Conservation (phyloP, 495 filamentous ascomycete species). For the Aspergillus carlsbadensis region DNA sequence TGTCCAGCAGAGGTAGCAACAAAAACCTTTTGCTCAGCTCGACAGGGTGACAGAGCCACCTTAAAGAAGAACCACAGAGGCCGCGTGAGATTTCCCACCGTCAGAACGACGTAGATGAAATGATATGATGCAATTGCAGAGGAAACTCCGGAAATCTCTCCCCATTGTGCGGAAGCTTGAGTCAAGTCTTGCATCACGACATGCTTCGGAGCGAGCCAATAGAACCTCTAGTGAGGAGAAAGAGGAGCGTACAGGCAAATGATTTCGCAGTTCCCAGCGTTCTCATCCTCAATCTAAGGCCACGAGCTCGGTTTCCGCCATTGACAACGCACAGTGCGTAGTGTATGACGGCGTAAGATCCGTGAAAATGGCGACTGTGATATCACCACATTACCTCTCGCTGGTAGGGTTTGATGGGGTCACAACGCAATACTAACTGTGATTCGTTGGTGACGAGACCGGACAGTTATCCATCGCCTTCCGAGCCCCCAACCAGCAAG, state of each 20-base stretch:
- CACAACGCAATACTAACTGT: not conserved
- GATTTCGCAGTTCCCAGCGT: not conserved
- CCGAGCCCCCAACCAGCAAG: no score
- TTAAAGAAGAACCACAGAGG: not conserved
- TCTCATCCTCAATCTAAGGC: not conserved
- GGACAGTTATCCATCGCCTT: no score
- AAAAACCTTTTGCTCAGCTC: not conserved
- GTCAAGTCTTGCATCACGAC: conserved; percentile 23
- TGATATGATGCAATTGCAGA: conserved; percentile 23
- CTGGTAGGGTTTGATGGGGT: not conserved
- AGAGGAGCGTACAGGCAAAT: not conserved
- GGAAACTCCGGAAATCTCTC: not conserved
- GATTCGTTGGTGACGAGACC: not conserved
- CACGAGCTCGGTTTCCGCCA: conserved; percentile 2
- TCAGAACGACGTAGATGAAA: conserved; percentile 13
- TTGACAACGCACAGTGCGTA: not conserved
- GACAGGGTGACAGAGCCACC: not conserved
- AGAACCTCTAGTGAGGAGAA: not conserved
- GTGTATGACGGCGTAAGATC: conserved; percentile 4
- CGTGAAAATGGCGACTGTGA: conserved; percentile 7
- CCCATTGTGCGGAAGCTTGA: conserved; percentile 5
- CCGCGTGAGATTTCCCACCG: not conserved
- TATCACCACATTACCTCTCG: conserved; percentile 5
- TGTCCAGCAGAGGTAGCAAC: not conserved
- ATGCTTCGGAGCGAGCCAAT: conserved; percentile 5